Base-by-base conservation (phyloP, 495 filamentous ascomycete species). In the Xylaria acuta region DNA sequence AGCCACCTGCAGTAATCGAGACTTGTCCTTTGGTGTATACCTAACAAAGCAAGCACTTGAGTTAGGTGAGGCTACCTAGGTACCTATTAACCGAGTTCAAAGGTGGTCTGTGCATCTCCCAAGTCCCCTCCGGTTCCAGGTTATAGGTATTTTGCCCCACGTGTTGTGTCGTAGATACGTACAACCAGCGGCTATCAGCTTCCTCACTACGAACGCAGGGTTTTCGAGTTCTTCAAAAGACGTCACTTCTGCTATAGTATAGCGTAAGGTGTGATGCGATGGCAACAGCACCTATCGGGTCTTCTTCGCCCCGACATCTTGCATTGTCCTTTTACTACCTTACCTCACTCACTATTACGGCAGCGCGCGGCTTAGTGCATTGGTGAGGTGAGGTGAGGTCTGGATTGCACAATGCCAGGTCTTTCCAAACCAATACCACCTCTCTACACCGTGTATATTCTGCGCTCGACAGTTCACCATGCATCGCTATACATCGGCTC, bases 401-500 rank as follows among this genome's bases (percentile, higher is more conserved):
- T 56, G n/a, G 60, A 5, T 40, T 36, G 25, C 66, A 73, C 65
- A 67, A 86, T 85, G 83, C 49, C 81, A 9, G 73, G 68, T 54
- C 70, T 80, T 56, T 40, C 77, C n/a, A 87, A 83, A 67, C 86
- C 87, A 0, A 87, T 88, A 7, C 87, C 86, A 0, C 82, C 87
- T 32, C 80, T 89, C 64, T 89, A 89, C 71, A 86, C 85, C 27
- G 87, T 88, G 79, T 99, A 99, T 81, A 89, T 98, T 12, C 88
- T 99, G 22, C 92, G 95, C 25, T 97, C 96, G 0, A 93, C 90
- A 2, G 85, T 92, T 3, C 83, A 86, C 27, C 88, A 86, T 68
- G 78, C 82, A 58, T 88, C 86, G 27, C 83, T 93, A 41, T 99
- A 99, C 79, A 90, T 99, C 47, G 97, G 97, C 53, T 95, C 93